Base-by-base conservation (phyloP, 2,329 filamentous ascomycete species). In the Microsporum audouinii region DNA sequence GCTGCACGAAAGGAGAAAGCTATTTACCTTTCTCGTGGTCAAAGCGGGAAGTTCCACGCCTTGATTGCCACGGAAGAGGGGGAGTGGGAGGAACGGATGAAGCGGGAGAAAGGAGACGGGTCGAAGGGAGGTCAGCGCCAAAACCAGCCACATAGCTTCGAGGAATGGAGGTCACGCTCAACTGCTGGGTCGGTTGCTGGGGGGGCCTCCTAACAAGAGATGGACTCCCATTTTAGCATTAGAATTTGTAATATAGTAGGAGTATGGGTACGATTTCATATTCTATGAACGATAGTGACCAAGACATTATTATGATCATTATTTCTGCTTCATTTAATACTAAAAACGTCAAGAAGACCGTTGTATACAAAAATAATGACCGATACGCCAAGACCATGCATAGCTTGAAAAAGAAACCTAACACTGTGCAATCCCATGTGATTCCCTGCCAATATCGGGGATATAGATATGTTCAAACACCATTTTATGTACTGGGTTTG, bases 1-100 rank as follows among this genome's bases (percentile, higher is more conserved):
- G 86, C 88, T 1, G 77, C 78, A 23, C 84, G 86, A 10, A 78
- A 79, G 29, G 84, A 85, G 67, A 76, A 78, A 43, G 78, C 79
- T 0, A 67, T 80, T 17, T 82, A 82, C 63, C 75, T 82, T 61
- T 73, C 77, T 6, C 72, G 80, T 38, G 80, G 80, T 7, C 78
- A 81, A 60, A 76, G 78, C 23, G 76, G 77, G 5, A 75, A 73
- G 60, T 80, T 82, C 63, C 77, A 81, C 62, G 72, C 77, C 5
- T 71, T 80, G 68, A 77, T 81, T 58, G 76, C 78, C 1, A 71
- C 74, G 0, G 79, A 82, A 64, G 80, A 82, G 64, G 76, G 76
- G 58, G 70, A 76, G 53, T 80, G 79, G 78, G 77, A 79, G 62
- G 76, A 76, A 57, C 75, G 69, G 59, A 68, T 65, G 58, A 70